Base-by-base conservation (phyloP, 164 flowering plant genomes). In the Euptelea pleiosperma region DNA sequence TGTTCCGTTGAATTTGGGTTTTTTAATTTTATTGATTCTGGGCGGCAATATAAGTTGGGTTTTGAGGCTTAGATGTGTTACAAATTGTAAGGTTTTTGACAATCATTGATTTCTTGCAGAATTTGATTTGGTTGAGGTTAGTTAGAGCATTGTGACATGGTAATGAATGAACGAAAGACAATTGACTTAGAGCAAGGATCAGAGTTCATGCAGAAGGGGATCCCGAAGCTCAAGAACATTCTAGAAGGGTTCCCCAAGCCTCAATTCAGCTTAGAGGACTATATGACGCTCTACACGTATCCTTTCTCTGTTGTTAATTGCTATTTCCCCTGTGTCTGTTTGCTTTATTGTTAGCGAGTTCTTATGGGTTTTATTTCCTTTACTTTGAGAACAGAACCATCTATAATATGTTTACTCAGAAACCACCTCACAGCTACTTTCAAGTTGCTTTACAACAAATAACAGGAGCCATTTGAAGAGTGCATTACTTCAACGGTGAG, bases 201-300 rank as follows among this genome's bases (percentile, higher is more conserved):
- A 94, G 82, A 72, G n/a, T 74, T 70, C 60, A 82, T 91, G 98
- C 81, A 82, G 65, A 79, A 75, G 57, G 98, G 98, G 2, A 81
- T 91, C n/a, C 78, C 79, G 14, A 91, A 86, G 74, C 63, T 91
- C 68, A 83, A 80, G 78, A 83, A 70, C 62, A 89, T 91, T 53
- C 75, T 91, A 18, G 98, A 88, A 66, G 85, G 86, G n/a, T 18
- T 58, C 4, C 81, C 86, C 0, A 95, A 82, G 70, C 71, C 79
- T 0, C 89, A 74, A 42, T 91, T 89, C 66, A 79, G 78, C 67
- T 77, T 90, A 0, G 92, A 85, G 61, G 92, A 86, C 28, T 85
- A 86, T 68, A 86, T 91, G 85, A 73, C 75, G 88, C 87, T 86
- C 2, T 91, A 91, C 67, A 85, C 96, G 98, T 91, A 83, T 69